These are phyloP conservation scores for Aspergillus felis DNA, from an alignment of 2,329 filamentous ascomycete genomes.

Conservation along the genomic window DNA sequence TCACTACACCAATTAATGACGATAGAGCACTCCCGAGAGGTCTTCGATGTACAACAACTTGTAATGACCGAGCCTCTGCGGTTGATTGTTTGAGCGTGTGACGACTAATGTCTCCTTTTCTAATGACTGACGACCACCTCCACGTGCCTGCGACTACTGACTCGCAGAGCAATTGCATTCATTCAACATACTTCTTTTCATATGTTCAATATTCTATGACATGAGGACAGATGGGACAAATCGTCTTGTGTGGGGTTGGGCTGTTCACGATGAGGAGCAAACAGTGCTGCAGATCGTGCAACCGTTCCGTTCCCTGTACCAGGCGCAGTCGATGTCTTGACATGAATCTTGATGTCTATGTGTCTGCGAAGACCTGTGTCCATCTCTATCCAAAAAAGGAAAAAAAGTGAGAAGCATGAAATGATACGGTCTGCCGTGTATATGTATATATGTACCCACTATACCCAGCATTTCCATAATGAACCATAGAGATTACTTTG, in stretches of 20 bases:
- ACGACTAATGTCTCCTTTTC: constrained; percentile 30
- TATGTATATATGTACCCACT: constrained; percentile 16
- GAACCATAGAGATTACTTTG: constrained; percentile 1
- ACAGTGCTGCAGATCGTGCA: not conserved
- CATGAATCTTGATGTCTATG: constrained; percentile 7
- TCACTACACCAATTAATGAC: constrained; percentile 19
- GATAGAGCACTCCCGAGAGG: constrained; percentile 21
- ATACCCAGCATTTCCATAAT: constrained; percentile 8
- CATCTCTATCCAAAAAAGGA: not conserved
- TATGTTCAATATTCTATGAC: constrained; percentile 9
- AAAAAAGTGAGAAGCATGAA: constrained; percentile 5
- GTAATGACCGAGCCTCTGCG: constrained; percentile 14
- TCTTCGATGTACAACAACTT: constrained; percentile 21
- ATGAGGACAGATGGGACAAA: not conserved
- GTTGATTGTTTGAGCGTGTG: constrained; percentile 18
- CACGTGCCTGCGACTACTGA: constrained; percentile 30
- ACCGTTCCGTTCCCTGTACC: not conserved
- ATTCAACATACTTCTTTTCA: constrained; percentile 14
- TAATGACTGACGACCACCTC: constrained; percentile 23
- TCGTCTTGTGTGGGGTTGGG: not conserved
- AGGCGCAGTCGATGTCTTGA: not conserved
- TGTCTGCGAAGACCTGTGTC: constrained; percentile 11
- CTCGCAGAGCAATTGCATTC: constrained; percentile 29
- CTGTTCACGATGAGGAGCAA: not conserved
- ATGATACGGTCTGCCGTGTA: constrained; percentile 9